Evolutionary conservation across 352 stramenopile genomes (phyloP).

Genomic region (Phytophthora chlamydospora): DNA sequence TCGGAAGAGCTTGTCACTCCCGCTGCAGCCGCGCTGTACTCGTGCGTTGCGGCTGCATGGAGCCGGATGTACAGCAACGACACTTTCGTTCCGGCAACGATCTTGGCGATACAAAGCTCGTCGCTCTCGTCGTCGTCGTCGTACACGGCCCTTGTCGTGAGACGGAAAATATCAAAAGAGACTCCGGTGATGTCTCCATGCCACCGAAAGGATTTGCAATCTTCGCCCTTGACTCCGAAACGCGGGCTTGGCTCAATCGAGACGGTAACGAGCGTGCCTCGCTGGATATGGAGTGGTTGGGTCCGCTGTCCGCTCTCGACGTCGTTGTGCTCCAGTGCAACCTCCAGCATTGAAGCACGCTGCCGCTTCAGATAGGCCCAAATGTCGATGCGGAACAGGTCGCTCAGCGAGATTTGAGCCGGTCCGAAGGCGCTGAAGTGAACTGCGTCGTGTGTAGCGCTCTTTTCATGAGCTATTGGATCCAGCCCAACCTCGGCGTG

Average conservation of each 20-base stretch:
- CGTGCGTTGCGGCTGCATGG: constrained; percentile 11
- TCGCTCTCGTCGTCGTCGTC: constrained; percentile 33
- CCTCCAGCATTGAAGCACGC: constrained; percentile 64
- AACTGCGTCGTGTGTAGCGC: constrained; percentile 38
- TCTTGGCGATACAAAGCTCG: constrained; percentile 55
- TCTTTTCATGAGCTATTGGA: constrained; percentile 5
- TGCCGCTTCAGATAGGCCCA: constrained; percentile 78
- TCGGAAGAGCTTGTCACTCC: constrained; percentile 26
- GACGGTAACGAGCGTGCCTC: constrained; percentile 69
- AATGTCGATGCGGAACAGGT: constrained; percentile 68
- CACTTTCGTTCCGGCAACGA: constrained; percentile 64
- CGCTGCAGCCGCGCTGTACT: constrained; percentile 5
- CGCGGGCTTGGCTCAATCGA: constrained; percentile 50
- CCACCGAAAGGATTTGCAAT: constrained; percentile 75
- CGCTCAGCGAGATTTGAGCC: constrained; percentile 41
- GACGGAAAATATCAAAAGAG: constrained; percentile 63
- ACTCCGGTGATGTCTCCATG: constrained; percentile 59
- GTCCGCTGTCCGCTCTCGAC: constrained; percentile 53
- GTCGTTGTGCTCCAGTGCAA: constrained; percentile 57
- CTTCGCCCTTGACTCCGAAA: constrained; percentile 50
- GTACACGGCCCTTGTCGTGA: constrained; percentile 11
- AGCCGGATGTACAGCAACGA: constrained; percentile 72
- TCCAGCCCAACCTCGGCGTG: neutral
- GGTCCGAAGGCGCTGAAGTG: constrained; percentile 69
- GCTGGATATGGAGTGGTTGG: constrained; percentile 55